Evolutionary conservation across 169 alveolate genomes (phyloP), one percentile per base, ranked within the genome.

Genomic region (Pseudocohnilembus persalinus): DNA sequence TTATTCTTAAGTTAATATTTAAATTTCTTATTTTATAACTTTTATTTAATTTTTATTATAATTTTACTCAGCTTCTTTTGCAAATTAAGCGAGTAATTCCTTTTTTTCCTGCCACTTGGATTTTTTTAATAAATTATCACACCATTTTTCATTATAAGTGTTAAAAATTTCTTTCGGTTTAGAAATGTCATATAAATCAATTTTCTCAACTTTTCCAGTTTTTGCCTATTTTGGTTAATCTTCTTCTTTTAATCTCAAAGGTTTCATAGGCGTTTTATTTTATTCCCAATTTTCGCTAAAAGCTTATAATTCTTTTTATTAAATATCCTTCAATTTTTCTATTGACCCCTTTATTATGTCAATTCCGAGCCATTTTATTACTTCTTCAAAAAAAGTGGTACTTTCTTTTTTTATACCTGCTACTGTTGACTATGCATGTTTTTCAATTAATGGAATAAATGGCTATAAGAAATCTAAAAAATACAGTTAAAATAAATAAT

Each of bases 101-200:
- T 89, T 87, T 83, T 94, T 94, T 81, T 92, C 97, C 77, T 84
- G 84, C 96, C 97, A 94, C 74, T 92, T 90, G 29, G 91, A 88
- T 63, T 82, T 76, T 24, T 83, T 93, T 0, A 87, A 35, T 0
- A 94, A 88, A 33, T 83, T 83, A 64, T 92, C 96, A 33, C 85
- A 80, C 97, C 97, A 94, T 72, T 87, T 92, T 1, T 88, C 93
- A 74, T 82, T 83, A 73, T 34, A 90, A 73, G 79, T 90, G 72
- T 64, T 82, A 72, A 90, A 87, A 15, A 90, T 83, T 79, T 90
- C 91, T 32, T 35, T 79, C 30, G 93, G 89, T 79, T 87, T 91
- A 25, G 84, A 89, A 29, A 90, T 78, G 30, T 86, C 93, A 73
- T 87, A 90, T 16, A 88, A 82, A 83, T 90, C 93, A 25, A 90